A percentile compares a stretch with the other conserved stretches of the same genome.
Conservation (phyloP, 192 early-diverging fungal genomes). For the Coemansia sp. region DNA sequence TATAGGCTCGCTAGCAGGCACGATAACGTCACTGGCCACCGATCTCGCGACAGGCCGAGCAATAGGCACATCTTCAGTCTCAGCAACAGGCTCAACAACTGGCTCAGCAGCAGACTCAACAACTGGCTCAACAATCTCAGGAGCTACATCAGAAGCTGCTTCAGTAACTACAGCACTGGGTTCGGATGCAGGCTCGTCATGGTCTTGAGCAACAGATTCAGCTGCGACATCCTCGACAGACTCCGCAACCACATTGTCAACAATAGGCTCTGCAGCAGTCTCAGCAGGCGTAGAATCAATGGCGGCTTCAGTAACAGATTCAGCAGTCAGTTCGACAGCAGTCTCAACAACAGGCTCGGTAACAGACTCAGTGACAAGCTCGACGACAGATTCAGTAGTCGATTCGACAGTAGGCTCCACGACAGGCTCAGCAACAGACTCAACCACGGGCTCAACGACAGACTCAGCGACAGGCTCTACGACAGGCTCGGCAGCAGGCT, state of each 20-base stretch:
- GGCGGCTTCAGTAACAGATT: background rate
- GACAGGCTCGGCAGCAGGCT: no score
- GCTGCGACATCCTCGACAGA: background rate
- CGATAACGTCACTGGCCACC: background rate
- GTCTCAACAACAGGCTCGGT: background rate
- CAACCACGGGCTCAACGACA: background rate
- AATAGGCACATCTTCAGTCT: background rate
- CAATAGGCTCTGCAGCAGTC: background rate
- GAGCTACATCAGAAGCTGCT: background rate
- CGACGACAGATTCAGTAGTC: no score
- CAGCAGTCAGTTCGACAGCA: background rate
- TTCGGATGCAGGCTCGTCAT: no score
- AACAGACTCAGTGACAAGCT: background rate
- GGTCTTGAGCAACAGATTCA: background rate
- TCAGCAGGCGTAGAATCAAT: background rate
- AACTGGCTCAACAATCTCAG: background rate
- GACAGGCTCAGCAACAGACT: background rate
- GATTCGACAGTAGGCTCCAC: background rate
- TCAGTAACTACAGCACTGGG: no score
- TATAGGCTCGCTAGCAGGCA: background rate
- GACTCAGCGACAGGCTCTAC: slow-evolving; percentile 1
- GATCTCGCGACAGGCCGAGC: background rate
- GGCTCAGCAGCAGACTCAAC: background rate
- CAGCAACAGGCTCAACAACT: background rate
- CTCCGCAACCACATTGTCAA: no score